phyloP scores from a whole-genome alignment of 225 moss, liverwort and hornwort species.

The Polytrichum commune region DNA sequence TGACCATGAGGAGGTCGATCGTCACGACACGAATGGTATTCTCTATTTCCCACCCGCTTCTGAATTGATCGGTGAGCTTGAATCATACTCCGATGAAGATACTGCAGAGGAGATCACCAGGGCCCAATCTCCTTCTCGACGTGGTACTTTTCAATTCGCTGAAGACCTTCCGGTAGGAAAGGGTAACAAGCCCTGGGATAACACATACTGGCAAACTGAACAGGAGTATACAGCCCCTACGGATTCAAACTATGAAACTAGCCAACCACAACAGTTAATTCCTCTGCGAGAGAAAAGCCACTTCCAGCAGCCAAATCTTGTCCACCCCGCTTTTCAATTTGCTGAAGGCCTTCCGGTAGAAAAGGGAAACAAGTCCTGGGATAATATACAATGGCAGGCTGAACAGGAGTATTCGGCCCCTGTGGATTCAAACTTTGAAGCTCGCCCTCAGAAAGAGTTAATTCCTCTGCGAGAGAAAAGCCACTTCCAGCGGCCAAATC shows the following conservation, averaged over 20 bases:
- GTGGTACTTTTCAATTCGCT: conserved; percentile 8
- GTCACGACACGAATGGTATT: conserved; percentile 21
- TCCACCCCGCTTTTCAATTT: too few species aligned
- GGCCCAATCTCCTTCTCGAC: conserved; percentile 6
- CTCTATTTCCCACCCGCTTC: conserved; percentile 57
- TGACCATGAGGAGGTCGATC: conserved; percentile 9
- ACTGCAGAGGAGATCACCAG: conserved; percentile 9
- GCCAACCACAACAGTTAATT: neutral
- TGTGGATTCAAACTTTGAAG: neutral
- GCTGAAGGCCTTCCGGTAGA: too few species aligned
- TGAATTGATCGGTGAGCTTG: conserved; percentile 33
- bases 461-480: neutral
- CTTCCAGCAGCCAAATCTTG: too few species aligned
- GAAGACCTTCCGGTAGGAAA: conserved; percentile 12
- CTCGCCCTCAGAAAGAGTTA: neutral
- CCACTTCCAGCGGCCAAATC: too few species aligned
- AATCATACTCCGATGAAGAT: conserved; percentile 4
- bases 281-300: neutral
- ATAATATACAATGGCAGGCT: conserved; percentile 13
- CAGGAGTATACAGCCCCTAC: too few species aligned
- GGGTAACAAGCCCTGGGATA: conserved; percentile 12
- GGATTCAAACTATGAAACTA: conserved; percentile 2
- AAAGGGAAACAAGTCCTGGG: too few species aligned
- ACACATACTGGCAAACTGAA: neutral
- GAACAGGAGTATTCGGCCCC: neutral